Evolutionary conservation across 2,329 filamentous ascomycete genomes (phyloP), one percentile per base, ranked within the genome.

Genomic region (Cladosporium sp.): DNA sequence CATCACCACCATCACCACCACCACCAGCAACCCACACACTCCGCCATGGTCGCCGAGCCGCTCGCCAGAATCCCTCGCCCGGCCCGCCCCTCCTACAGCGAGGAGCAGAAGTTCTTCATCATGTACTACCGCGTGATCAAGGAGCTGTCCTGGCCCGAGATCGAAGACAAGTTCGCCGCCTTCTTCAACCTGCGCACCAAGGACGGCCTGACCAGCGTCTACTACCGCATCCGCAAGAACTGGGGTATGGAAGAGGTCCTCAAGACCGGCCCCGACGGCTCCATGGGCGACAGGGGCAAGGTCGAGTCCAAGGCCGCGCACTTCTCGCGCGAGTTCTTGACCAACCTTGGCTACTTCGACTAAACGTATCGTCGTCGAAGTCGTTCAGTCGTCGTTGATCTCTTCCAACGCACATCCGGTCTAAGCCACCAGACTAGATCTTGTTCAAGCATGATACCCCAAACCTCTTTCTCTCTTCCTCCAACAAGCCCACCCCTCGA

Each of bases 21-120:
- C 54, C 38, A 50, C 27, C 47, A 32, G 8, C 43, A 47, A 12
- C 32, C 43, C 9, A 17, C 34, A 9, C 44, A 47, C 45, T 36
- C 45, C 15, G 13, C 44, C 8, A 43, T 39, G 37, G 15, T 43
- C 6, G 36, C 44, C 15, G 37, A 42, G 20, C 38, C 40, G 40
- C 22, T 38, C 11, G 32, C 30, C 43, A 54, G 54, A 15, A 54
- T 43, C 17, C 60, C 59, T 17, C 58, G 61, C 24, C 47, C 62
- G 3, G 58, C 62, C 5, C 54, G 62, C 18, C 61, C 61, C 1
- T 57, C 61, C 7, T 67, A 67, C 56, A 64, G 57, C 42, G 64
- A 66, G 30, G 64, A 66, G 52, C 62, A 65, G 52, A 63, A 64
- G 45, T 67, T 67, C 58, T 66, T 61, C 49, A 58, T 64, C 56